Evolutionary conservation across 495 filamentous ascomycete genomes (phyloP).

Genomic region (Thozetella sp.): DNA sequence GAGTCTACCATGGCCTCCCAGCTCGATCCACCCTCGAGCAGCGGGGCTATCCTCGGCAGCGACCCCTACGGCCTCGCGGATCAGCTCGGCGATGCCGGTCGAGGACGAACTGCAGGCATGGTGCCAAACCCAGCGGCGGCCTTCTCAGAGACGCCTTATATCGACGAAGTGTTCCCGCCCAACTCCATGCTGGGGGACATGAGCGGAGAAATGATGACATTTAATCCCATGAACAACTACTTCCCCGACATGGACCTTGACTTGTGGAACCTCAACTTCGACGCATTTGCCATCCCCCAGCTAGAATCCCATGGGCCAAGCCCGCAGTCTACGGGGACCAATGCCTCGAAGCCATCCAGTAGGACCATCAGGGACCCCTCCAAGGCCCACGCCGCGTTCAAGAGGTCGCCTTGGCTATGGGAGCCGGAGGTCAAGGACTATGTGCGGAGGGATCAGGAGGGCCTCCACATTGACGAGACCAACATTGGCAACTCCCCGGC

Average conservation of each 20-base stretch:
- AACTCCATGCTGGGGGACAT: constrained; percentile 6
- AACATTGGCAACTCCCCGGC: neutral
- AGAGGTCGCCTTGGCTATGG: constrained; percentile 22
- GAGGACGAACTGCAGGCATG: neutral
- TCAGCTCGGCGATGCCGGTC: neutral
- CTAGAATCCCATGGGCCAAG: constrained; percentile 12
- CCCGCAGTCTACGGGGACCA: constrained; percentile 12
- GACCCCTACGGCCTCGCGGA: neutral
- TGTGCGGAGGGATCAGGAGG: constrained; percentile 17
- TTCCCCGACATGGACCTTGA: constrained; percentile 21
- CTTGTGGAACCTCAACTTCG: constrained; percentile 18
- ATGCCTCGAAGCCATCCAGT: constrained; percentile 4
- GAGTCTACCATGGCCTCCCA: neutral
- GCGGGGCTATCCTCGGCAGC: neutral
- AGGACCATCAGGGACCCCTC: constrained; percentile 8
- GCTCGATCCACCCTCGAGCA: neutral
- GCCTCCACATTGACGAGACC: constrained; percentile 9
- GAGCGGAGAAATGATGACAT: constrained; percentile 10
- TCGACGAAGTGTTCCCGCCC: constrained; percentile 1
- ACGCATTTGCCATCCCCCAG: constrained; percentile 13
- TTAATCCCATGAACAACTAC: constrained; percentile 11
- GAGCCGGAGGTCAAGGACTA: constrained; percentile 17
- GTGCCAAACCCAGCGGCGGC: neutral
- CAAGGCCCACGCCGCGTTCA: constrained; percentile 19
- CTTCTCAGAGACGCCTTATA: neutral